phyloP scores from a whole-genome alignment of 1,284 basidiomycete genomes.

The Takashimella tepidaria region DNA sequence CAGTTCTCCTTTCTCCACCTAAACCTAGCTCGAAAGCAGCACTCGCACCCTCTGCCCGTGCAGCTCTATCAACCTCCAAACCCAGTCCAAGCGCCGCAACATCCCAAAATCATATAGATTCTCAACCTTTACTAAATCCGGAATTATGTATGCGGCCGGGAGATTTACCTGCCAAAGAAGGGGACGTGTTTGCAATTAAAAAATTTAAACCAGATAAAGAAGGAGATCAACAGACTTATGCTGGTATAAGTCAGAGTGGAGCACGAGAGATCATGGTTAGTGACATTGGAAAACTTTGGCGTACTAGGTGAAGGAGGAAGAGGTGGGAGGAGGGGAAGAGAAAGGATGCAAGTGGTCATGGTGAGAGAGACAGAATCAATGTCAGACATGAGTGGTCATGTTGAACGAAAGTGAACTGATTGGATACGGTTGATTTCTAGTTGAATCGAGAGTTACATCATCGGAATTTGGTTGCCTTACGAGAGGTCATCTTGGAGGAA shows the following conservation, averaged over 20 bases:
- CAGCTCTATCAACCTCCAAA: slow-evolving; percentile 26
- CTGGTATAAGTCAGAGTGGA: slow-evolving; percentile 95
- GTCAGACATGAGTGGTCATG: neutral
- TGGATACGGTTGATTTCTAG: too few species aligned
- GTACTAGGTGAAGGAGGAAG: slow-evolving; percentile 1
- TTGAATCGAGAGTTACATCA: slow-evolving; percentile 91
- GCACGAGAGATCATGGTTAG: slow-evolving; percentile 90
- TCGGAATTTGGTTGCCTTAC: slow-evolving; percentile 83
- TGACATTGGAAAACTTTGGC: slow-evolving; percentile 16
- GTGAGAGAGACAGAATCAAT: neutral
- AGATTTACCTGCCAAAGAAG: slow-evolving; percentile 55
- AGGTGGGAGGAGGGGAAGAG: neutral
- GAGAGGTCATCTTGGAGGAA: slow-evolving; percentile 94
- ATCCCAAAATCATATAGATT: neutral
- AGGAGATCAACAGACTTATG: slow-evolving; percentile 86
- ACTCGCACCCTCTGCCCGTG: slow-evolving; percentile 25
- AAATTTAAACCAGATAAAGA: slow-evolving; percentile 99
- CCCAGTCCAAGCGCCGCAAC: slow-evolving; percentile 6
- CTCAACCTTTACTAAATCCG: slow-evolving; percentile 22
- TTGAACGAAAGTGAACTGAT: too few species aligned
- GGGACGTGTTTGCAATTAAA: slow-evolving; percentile 86
- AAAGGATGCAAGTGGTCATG: neutral
- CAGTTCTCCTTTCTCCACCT: slow-evolving; percentile 52
- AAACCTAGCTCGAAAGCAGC: slow-evolving; percentile 19
- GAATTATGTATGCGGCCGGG: slow-evolving; percentile 52